Evolutionary conservation across 1,139 yeast species (phyloP), one percentile per base, ranked within the genome.

Genomic region (Zygosaccharomyces sapae): DNA sequence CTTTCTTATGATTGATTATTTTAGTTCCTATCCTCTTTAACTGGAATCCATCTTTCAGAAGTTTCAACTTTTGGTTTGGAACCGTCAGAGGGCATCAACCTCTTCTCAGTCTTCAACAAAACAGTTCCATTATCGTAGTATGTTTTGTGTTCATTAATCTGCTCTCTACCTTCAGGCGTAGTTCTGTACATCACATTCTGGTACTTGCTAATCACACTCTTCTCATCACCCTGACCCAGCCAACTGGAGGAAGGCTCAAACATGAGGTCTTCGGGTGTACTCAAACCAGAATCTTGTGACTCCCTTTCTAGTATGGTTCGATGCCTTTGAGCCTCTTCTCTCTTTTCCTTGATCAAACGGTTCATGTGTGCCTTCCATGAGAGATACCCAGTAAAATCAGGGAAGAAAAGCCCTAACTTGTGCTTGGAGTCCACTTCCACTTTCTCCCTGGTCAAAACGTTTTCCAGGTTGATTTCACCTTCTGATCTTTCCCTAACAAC

Each of bases 101-200:
- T 78, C 46, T 56, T 66, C 31, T 61, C 56, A 9, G 65, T 61
- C 44, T 64, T 65, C 19, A 64, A 57, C 49, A 70, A 68, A 27
- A 79, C 76, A 3, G 85, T 75, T 5, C 95, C 95, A 62, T 88
- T 95, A 35, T 69, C 73, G 61, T 70, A 87, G 56, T 73, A 75
- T 54, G 82, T 79, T 53, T 74, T 73, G 20, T 69, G 66, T 53
- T 79, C 79, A 20, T 76, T 74, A 56, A 74, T 69, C 51, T 79
- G 77, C 45, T 82, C 79, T 42, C 74, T 70, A 19, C 78, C 76
- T 13, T 84, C 81, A 40, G 81, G 80, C 9, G 74, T 72, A 6
- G 79, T 69, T 41, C 66, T 69, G 55, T 73, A 74, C 36, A 73
- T 68, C 1, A 79, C 71, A 27, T 74, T 69, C 33, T 74, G 67